Evolutionary conservation across 306 rosid species (phyloP).

Genomic region (Medicago lupulina): DNA sequence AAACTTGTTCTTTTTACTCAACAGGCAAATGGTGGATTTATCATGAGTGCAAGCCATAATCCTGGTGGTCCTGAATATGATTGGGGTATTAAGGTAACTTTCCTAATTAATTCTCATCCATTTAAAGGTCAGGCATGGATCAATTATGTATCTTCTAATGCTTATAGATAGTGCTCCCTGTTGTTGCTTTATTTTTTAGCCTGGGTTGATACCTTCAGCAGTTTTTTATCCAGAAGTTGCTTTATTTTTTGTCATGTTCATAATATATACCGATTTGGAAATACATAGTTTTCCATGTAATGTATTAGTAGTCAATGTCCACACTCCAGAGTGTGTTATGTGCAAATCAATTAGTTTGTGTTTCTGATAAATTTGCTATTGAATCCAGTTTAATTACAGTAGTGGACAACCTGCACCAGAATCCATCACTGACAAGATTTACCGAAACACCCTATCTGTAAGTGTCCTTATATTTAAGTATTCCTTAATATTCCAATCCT

Average conservation of each 20-base stretch:
- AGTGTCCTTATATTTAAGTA: conserved; percentile 46
- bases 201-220: too few relatives aligned
- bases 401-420: conserved; percentile 99
- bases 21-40: conserved; percentile 97
- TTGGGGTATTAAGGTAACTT: conserved; percentile 97
- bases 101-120: conserved; percentile 31
- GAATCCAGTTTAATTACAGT: conserved; percentile 84
- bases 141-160: conserved; percentile 24
- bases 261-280: not conserved
- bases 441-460: conserved; percentile 95
- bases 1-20: conserved; percentile 16
- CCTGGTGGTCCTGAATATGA: conserved; percentile 99
- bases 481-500: conserved; percentile 26
- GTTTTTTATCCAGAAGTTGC: too few relatives aligned
- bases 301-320: conserved; percentile 24
- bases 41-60: conserved; percentile 99
- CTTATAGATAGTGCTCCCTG: conserved; percentile 1
- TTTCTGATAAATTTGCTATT: conserved; percentile 53
- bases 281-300: conserved; percentile 1
- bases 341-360: conserved; percentile 26
- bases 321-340: conserved; percentile 1
- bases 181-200: conserved; percentile 20
- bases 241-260: too few relatives aligned
- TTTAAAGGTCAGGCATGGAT: conserved; percentile 27
- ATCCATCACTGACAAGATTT: conserved; percentile 95